phyloP scores from a whole-genome alignment of 306 rosid species.

The Hylodesmum podocarpum region DNA sequence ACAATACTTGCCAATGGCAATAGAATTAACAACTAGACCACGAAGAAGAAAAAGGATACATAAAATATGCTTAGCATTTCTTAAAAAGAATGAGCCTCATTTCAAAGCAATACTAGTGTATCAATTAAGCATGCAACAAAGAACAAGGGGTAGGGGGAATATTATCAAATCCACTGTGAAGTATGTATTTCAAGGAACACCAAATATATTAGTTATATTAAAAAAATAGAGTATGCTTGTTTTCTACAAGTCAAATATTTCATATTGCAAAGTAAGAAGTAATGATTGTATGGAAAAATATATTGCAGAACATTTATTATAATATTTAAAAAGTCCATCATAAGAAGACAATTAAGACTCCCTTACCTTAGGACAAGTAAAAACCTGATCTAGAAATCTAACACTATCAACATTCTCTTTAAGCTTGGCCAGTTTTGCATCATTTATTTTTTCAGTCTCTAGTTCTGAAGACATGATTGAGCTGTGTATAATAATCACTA shows the following conservation, averaged over 20 bases:
- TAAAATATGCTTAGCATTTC: background rate
- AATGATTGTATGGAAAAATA: background rate
- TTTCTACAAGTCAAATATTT: background rate
- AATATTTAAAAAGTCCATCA: background rate
- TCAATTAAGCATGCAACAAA: background rate
- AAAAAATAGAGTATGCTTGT: background rate
- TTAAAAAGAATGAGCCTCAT: background rate
- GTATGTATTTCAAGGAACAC: background rate
- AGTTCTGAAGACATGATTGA: slow-evolving; percentile 79
- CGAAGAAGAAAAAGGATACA: slow-evolving; percentile 2
- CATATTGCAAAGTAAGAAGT: background rate
- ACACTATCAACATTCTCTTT: slow-evolving; percentile 48
- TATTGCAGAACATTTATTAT: background rate
- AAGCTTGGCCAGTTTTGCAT: slow-evolving; percentile 55
- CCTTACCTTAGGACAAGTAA: slow-evolving; percentile 95
- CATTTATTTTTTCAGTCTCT: slow-evolving; percentile 79
- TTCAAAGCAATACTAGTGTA: slow-evolving; percentile 15
- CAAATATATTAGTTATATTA: background rate
- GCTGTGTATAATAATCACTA: slow-evolving; percentile 53
- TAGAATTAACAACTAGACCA: slow-evolving; percentile 74
- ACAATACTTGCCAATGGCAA: slow-evolving; percentile 74
- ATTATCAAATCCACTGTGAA: background rate
- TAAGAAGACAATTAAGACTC: slow-evolving; percentile 21
- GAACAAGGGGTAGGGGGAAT: background rate
- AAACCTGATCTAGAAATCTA: slow-evolving; percentile 82